Base-by-base conservation (phyloP, 2,329 filamentous ascomycete species). In the Xylaria sp. region DNA sequence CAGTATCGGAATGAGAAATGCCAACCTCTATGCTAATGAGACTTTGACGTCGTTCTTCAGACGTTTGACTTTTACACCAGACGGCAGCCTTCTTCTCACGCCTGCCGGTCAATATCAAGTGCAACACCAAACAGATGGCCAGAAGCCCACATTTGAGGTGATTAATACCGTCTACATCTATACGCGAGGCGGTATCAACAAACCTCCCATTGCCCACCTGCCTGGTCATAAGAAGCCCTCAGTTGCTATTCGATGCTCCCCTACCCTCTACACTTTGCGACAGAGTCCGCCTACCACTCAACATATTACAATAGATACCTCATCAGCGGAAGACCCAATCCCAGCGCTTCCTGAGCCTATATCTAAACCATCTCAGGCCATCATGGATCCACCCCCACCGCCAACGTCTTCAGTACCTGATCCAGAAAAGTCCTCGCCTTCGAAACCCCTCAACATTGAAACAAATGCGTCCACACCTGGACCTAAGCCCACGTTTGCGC, bases 141-240 rank as follows among this genome's bases (percentile, higher is more conserved):
- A 83, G 1, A 96, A 94, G 76, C 84, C 87, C 0, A 85, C 85
- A 0, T 94, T 95, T 70, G 94, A 99, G 69, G 85, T 97, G 54
- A 93, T 91, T 71, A 99, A 99, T 74, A 99, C 95, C 0, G 96
- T 99, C 21, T 99, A 99, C 78, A 95, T 99, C 57, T 99, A 99
- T 77, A 97, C 94, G 0, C 85, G 95, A 70, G 95, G 94, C 31
- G 95, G 95, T 23, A 92, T 99, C 73, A 98, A 97, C 79, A 97
- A 96, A 75, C 93, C 95, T 1, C 95, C 95, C 2, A 91, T 98
- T 60, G 93, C 94, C 6, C 95, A 98, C 77, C 84, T 99, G 6
- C 95, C 95, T 0, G 95, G 95, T 1, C 94, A 98, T 78, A 99
- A 97, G 82, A 99, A 99, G 77, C 95, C 95, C 0, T 98, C 95